Evolutionary conservation across 306 rosid species (phyloP).

Genomic region (Dryas alaskensis): DNA sequence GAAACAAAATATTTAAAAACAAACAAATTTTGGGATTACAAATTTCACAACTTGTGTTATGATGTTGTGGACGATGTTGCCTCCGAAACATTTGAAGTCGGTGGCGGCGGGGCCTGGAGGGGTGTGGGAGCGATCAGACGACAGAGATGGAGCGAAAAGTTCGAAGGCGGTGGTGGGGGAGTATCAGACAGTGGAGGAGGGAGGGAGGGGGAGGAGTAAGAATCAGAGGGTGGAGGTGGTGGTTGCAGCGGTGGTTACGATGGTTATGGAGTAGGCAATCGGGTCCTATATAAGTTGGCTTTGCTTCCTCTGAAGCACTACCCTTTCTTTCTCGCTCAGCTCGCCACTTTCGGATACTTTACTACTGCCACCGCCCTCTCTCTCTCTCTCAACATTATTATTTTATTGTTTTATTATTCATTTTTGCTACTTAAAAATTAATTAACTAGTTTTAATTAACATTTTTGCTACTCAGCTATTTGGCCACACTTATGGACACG

Average conservation of each 20-base stretch:
- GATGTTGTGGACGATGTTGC: constrained; percentile 29
- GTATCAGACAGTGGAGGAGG: constrained; percentile 17
- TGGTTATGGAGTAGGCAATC: constrained; percentile 76
- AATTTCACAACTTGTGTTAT: too few species aligned
- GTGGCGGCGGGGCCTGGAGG: constrained; percentile 22
- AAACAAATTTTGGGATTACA: too few species aligned
- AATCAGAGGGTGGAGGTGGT: constrained; percentile 55
- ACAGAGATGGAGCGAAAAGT: constrained; percentile 20
- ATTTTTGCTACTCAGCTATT: too few species aligned
- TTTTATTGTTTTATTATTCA: background rate
- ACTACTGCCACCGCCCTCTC: too few species aligned
- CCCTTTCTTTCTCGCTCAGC: constrained; percentile 92
- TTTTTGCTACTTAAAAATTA: background rate
- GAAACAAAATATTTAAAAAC: too few species aligned
- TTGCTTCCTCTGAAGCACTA: constrained; percentile 82
- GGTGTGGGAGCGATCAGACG: constrained; percentile 43
- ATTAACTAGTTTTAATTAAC: background rate
- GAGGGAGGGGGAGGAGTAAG: constrained; percentile 13
- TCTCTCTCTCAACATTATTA: background rate
- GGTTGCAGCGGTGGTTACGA: constrained; percentile 60
- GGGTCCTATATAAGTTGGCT: constrained; percentile 82
- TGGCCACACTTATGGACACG: too few species aligned
- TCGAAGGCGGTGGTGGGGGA: constrained; percentile 30
- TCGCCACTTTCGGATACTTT: constrained; percentile 82
- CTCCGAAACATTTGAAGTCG: background rate